Evolutionary conservation across 23 red algal species (phyloP).

Genomic region (Agarophyton chilense): DNA sequence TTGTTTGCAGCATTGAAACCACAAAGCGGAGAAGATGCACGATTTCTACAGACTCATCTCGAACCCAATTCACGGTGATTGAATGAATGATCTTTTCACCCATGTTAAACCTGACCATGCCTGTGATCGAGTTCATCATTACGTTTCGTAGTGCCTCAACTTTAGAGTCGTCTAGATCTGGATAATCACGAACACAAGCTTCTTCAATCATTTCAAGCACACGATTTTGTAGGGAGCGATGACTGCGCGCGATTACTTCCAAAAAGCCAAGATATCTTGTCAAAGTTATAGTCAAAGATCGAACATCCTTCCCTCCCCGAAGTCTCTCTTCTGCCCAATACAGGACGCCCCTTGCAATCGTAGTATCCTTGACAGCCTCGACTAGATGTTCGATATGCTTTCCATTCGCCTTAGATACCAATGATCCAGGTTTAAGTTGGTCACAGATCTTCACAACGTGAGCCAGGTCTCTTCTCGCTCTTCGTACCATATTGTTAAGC

Average conservation of each 20-base stretch:
- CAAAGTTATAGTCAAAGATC: not conserved
- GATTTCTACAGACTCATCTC: not conserved
- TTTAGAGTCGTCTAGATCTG: not conserved
- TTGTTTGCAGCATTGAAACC: not conserved
- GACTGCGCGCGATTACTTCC: not conserved
- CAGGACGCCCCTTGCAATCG: not conserved
- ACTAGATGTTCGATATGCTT: not conserved
- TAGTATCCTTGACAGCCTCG: not conserved
- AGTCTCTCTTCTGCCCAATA: not conserved
- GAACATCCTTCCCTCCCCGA: constrained; percentile 9
- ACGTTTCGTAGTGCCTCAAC: constrained; percentile 3
- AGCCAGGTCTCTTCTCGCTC: not conserved
- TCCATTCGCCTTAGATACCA: not conserved
- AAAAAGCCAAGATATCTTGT: not conserved
- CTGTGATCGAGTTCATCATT: constrained; percentile 31
- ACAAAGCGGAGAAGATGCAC: constrained; percentile 27
- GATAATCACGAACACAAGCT: constrained; percentile 38
- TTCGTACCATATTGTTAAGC: not conserved
- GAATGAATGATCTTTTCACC: constrained; percentile 16
- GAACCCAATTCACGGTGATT: not conserved
- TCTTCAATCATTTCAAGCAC: constrained; percentile 31
- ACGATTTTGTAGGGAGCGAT: not conserved
- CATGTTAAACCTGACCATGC: constrained; percentile 29
- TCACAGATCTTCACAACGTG: constrained; percentile 13
- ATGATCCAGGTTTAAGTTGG: not conserved